These are phyloP conservation scores for Prunus yedoensis DNA, from an alignment of 331 rosid species.

Conservation along the genomic window DNA sequence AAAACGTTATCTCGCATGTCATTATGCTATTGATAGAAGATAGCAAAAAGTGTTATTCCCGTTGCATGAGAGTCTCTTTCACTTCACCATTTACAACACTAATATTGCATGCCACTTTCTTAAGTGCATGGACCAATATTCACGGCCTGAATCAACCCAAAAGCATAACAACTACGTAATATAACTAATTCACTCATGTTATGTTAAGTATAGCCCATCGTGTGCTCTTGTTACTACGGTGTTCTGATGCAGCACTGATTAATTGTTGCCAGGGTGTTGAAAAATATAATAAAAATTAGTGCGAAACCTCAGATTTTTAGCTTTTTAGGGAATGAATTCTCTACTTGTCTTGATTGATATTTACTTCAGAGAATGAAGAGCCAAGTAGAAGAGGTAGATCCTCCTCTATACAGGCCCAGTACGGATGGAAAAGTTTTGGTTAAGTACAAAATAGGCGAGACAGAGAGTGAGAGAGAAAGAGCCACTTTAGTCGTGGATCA, in stretches of 20 bases:
- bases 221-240: no score
- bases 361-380: neutral
- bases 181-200: no score
- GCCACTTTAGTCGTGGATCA: neutral
- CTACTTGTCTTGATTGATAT: no score
- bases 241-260: no score
- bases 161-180: neutral
- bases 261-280: no score
- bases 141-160: neutral
- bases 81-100: neutral
- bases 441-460: neutral
- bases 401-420: neutral
- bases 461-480: neutral
- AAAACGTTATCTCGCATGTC: no score
- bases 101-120: neutral
- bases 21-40: accelerated
- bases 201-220: no score
- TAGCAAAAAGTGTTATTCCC: no score
- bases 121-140: neutral
- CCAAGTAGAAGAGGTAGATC: neutral
- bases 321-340: no score
- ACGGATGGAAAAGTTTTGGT: neutral
- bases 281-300: no score
- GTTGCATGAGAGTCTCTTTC: no score
- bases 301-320: no score